Base-by-base conservation (phyloP, 345 rosid species). In the Noccaea caerulescens region DNA sequence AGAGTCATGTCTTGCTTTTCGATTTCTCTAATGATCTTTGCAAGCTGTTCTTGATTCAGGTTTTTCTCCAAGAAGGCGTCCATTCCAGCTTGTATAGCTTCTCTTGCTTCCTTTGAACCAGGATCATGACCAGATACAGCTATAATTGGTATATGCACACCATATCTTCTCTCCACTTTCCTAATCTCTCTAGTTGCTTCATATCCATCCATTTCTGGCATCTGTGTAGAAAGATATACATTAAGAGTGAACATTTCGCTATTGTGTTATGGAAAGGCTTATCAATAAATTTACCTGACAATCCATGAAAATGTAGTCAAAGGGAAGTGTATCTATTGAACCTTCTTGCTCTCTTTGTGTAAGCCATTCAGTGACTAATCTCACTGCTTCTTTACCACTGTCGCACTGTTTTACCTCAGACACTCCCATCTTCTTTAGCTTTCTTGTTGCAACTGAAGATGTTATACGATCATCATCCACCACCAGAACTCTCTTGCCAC, bases 221-320 rank as follows among this genome's bases (percentile, higher is more conserved):
- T 91, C 97, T 93, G 61, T 10, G 12, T 33, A 57, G 0, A 58
- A 27, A 25, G 4, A 11, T 39, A 44, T 36, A 7, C 14, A 46
- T 14, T 18, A 69, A 9, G 7, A 76, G 10, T 49, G 32, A 65
- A 0, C 20, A 1, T 38, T 62, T 53, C 46, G 12, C 8, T 4
- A 8, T 12, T 52, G 58, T 36, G 49, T 18, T 60, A 50, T 1
- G 18, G 12, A 16, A 16, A 60, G 27, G 46, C 13, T 8, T 14
- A 6, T 12, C 2, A 27, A 51, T 2, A 10, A 52, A 25, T 8
- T 70, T 82, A 91, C 96, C 94, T 89, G 77, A 51, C 95, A 91
- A 36, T 93, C 98, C 97, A 93, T 93, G 64, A 93, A 60, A 52
- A 94, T 81, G 71, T 61, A 85, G 66, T 89, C 90, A 46, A 82